These are phyloP conservation scores for Tillandsia leiboldiana DNA, from an alignment of 176 grass and related monocot species.

Conservation along the genomic window DNA sequence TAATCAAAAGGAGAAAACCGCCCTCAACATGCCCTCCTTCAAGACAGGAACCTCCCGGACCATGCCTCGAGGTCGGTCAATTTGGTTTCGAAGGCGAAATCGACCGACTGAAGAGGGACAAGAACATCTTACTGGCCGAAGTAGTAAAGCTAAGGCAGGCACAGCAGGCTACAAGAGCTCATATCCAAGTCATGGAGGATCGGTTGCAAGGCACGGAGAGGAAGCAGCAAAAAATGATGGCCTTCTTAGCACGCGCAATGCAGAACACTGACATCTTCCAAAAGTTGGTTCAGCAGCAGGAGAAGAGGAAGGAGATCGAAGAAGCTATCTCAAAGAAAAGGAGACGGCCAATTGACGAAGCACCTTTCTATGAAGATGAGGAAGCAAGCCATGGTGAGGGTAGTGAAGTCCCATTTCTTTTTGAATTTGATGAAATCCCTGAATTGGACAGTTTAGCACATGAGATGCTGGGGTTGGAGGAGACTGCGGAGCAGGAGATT, in stretches of 20 bases:
- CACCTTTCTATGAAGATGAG: conserved; percentile 14
- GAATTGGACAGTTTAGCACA: conserved; percentile 41
- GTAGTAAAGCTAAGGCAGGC: conserved; percentile 68
- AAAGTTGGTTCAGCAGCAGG: conserved; percentile 46
- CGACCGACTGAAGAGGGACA: conserved; percentile 44
- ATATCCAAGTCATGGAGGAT: conserved; percentile 50
- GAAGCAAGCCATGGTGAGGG: conserved; percentile 17
- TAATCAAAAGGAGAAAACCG: conserved; percentile 53
- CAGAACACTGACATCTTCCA: conserved; percentile 61
- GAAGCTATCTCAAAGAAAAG: conserved; percentile 41
- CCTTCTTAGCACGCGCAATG: conserved; percentile 66
- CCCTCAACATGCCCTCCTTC: conserved; percentile 6
- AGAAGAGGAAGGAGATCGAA: conserved; percentile 41
- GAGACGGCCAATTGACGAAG: conserved; percentile 40
- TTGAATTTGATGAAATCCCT: conserved; percentile 20
- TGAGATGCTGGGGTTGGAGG: conserved; percentile 29
- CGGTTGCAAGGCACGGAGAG: conserved; percentile 37
- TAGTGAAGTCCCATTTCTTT: conserved; percentile 25
- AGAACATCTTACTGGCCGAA: conserved; percentile 53
- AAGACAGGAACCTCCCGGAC: conserved; percentile 14
- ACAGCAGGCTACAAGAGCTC: conserved; percentile 40
- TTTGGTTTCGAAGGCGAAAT: conserved; percentile 54
- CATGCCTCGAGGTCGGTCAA: conserved; percentile 48
- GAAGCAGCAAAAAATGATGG: conserved; percentile 61
- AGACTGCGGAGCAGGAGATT: background rate